Evolutionary conservation across 108 stramenopile species (phyloP).

Genomic region (Discostella stelligeroides): DNA sequence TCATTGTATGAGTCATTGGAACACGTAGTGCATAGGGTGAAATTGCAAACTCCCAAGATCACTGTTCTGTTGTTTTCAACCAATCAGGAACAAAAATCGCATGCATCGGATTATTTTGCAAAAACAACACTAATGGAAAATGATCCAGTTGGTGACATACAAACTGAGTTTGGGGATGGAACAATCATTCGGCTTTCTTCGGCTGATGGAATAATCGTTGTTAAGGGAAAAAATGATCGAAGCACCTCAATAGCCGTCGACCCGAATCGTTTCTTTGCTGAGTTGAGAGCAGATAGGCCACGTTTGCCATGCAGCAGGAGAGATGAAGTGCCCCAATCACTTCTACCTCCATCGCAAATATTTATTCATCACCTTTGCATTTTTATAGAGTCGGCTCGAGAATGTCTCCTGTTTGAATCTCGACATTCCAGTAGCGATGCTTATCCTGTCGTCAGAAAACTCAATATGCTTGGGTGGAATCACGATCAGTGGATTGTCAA

Average conservation of each 20-base stretch:
- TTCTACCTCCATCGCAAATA: conserved; percentile 1
- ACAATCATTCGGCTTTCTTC: conserved; percentile 25
- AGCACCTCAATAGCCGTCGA: neutral
- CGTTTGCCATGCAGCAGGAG: neutral
- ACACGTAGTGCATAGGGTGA: conserved; percentile 15
- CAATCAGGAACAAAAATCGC: neutral
- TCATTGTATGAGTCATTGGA: conserved; percentile 18
- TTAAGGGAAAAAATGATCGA: conserved; percentile 7
- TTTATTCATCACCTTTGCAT: conserved; percentile 17
- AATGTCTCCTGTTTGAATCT: conserved; percentile 4
- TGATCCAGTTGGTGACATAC: conserved; percentile 15
- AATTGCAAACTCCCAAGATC: conserved; percentile 22
- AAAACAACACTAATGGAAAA: conserved; percentile 34
- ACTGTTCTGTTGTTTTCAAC: conserved; percentile 10
- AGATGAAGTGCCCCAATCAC: neutral
- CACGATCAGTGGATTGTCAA: conserved; percentile 4
- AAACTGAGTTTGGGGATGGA: conserved; percentile 21
- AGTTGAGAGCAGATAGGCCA: conserved; percentile 12
- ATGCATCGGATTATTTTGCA: conserved; percentile 7
- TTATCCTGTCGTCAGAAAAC: conserved; percentile 5
- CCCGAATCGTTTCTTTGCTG: conserved; percentile 2
- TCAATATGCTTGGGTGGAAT: neutral
- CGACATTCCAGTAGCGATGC: neutral
- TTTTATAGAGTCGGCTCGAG: conserved; percentile 14
- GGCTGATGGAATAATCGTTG: neutral